These are phyloP conservation scores for Setomelanomma holmii DNA, from an alignment of 2,329 filamentous ascomycete genomes.

Conservation along the genomic window DNA sequence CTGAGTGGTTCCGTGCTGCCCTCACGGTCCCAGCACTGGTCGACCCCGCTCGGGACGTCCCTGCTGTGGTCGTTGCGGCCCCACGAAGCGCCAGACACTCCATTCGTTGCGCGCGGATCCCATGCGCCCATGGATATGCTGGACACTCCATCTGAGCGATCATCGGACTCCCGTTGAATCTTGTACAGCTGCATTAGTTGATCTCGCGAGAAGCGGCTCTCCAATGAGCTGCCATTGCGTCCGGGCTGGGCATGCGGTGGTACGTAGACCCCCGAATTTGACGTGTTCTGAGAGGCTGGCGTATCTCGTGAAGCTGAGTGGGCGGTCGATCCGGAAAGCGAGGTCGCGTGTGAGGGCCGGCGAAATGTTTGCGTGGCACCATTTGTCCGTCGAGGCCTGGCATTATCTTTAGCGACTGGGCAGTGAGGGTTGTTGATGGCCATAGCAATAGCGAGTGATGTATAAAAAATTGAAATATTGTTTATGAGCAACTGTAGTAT, in stretches of 20 bases:
- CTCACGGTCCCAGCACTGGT: slow-evolving; percentile 85
- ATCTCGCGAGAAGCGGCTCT: slow-evolving; percentile 76
- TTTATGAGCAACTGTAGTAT: slow-evolving; percentile 14
- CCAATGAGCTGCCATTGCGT: slow-evolving; percentile 63
- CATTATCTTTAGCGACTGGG: slow-evolving; percentile 19
- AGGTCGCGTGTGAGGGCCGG: slow-evolving; percentile 66
- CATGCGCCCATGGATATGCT: slow-evolving; percentile 77
- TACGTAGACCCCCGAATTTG: slow-evolving; percentile 62
- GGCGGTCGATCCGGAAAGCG: slow-evolving; percentile 53
- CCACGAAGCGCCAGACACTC: slow-evolving; percentile 67
- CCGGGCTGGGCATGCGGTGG: slow-evolving; percentile 66
- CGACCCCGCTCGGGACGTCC: slow-evolving; percentile 78
- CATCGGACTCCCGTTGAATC: slow-evolving; percentile 60
- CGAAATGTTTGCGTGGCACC: slow-evolving; percentile 73
- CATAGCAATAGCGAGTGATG: slow-evolving; percentile 18
- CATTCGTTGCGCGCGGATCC: slow-evolving; percentile 77
- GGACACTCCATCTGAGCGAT: slow-evolving; percentile 66
- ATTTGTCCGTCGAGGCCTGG: slow-evolving; percentile 69
- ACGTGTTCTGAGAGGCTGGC: slow-evolving; percentile 38
- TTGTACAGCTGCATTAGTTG: slow-evolving; percentile 79
- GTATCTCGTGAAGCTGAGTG: slow-evolving; percentile 38
- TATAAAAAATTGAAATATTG: slow-evolving; percentile 7
- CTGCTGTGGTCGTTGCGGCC: slow-evolving; percentile 77
- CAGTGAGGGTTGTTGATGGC: not conserved
- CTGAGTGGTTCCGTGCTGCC: slow-evolving; percentile 75